Percentiles rank a stretch among this genome's conserved stretches.
phyloP scores from a whole-genome alignment of 140 eudicot species.

The Artemisia princeps region DNA sequence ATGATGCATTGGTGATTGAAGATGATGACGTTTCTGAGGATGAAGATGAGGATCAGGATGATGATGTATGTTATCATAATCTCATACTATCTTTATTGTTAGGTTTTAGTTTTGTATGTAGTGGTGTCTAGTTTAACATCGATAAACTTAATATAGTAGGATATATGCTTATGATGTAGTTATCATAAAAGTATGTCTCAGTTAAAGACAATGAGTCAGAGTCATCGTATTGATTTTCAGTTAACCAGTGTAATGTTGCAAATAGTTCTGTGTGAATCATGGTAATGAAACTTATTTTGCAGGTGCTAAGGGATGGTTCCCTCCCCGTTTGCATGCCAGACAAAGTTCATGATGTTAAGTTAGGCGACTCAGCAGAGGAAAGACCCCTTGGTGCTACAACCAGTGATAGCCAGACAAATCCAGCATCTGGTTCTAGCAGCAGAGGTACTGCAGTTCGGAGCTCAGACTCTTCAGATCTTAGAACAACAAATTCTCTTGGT shows the following conservation, averaged over 20 bases:
- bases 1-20: constrained; percentile 81
- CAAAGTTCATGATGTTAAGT: constrained; percentile 70
- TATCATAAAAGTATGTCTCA: too few relatives aligned
- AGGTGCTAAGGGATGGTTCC: constrained; percentile 60
- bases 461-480: constrained; percentile 44
- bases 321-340: constrained; percentile 51
- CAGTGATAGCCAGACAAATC: constrained; percentile 53
- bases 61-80: constrained; percentile 47
- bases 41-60: constrained; percentile 60
- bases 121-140: too few relatives aligned
- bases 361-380: constrained; percentile 62
- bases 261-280: too few relatives aligned
- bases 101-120: too few relatives aligned
- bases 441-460: constrained; percentile 37
- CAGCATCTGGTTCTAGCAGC: constrained; percentile 55
- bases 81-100: too few relatives aligned
- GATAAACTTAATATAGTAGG: too few relatives aligned
- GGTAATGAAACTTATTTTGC: constrained; percentile 4
- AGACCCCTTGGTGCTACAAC: constrained; percentile 37
- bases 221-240: too few relatives aligned
- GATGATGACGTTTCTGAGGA: constrained; percentile 88
- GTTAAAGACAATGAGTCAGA: too few relatives aligned
- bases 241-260: too few relatives aligned
- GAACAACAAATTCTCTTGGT: constrained; percentile 50
- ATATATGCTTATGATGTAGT: too few relatives aligned